Percentiles rank a stretch among this genome's conserved stretches.
Conservation (phyloP, 148 eudicot genomes). For the Persicaria maculosa region DNA sequence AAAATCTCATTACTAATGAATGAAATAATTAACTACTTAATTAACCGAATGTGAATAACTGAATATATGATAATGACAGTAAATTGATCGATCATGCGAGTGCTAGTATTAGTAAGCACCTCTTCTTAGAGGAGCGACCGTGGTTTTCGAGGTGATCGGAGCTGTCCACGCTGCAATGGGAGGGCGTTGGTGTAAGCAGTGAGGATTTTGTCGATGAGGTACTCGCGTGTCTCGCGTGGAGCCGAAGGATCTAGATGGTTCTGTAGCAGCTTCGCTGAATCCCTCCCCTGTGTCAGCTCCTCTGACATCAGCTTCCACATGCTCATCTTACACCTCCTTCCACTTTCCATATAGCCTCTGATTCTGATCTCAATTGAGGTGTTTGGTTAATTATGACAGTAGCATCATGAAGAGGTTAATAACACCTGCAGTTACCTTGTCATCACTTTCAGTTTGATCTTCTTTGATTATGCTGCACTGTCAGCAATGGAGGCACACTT, state of each 20-base stretch:
- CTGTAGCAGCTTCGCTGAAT: conserved; percentile 41
- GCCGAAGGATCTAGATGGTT: conserved; percentile 20
- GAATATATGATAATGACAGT: neutral
- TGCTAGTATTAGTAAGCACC: conserved; percentile 19
- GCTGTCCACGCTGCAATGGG: neutral
- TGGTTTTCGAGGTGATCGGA: neutral
- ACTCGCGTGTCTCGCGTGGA: conserved; percentile 18
- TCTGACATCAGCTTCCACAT: conserved; percentile 26
- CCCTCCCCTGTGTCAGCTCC: conserved; percentile 46
- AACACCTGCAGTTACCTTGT: too few species aligned
- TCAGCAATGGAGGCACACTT: too few species aligned
- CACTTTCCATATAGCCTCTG: conserved; percentile 21
- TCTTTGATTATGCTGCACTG: too few species aligned
- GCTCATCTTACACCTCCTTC: conserved; percentile 16
- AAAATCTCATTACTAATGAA: too few species aligned
- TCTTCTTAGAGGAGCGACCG: conserved; percentile 29
- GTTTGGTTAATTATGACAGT: too few species aligned
- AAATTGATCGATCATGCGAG: neutral
- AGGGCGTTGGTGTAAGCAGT: conserved; percentile 16
- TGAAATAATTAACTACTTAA: too few species aligned
- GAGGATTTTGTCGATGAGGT: conserved; percentile 34
- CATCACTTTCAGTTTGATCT: too few species aligned
- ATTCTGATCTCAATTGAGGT: too few species aligned
- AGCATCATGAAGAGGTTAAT: too few species aligned
- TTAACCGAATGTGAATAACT: too few species aligned